A percentile compares a stretch with the other conserved stretches of the same genome.
Conservation (phyloP, 495 filamentous ascomycete genomes). For the Penicillium antarcticum region DNA sequence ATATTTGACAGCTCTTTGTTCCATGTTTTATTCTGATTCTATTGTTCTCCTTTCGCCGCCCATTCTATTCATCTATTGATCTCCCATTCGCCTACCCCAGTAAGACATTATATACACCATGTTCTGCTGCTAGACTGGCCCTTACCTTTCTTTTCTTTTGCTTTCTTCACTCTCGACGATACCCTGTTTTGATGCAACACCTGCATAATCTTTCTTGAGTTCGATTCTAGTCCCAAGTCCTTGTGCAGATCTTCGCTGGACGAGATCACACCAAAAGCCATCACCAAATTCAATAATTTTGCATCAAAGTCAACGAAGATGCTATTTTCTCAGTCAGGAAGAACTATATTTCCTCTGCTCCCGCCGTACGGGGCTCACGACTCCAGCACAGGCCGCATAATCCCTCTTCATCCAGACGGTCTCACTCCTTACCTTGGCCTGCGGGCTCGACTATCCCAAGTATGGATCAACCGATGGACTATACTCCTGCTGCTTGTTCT, state of each 20-base stretch:
- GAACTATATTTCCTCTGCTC: conserved; percentile 40
- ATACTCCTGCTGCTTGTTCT: conserved; percentile 83
- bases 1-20: conserved; percentile 12
- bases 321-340: conserved; percentile 29
- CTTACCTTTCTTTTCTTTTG: conserved; percentile 3
- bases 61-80: conserved; percentile 7
- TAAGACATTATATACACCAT: conserved; percentile 13
- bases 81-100: conserved; percentile 12
- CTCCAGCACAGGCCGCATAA: conserved; percentile 29
- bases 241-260: conserved; percentile 2
- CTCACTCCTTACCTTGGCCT: conserved; percentile 93
- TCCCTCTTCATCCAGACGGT: conserved; percentile 61
- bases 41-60: conserved; percentile 5
- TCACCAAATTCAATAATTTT: background rate
- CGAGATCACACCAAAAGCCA: conserved; percentile 1
- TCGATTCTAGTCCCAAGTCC: background rate
- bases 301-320: conserved; percentile 15
- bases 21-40: conserved; percentile 2
- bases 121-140: conserved; percentile 12
- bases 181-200: background rate
- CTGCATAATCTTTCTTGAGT: conserved; percentile 2
- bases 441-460: conserved; percentile 83
- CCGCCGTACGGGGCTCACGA: conserved; percentile 45
- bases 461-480: conserved; percentile 98
- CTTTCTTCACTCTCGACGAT: background rate